These are phyloP conservation scores for Coemansia erecta DNA, from an alignment of 192 early-diverging fungal genomes.

Conservation along the genomic window DNA sequence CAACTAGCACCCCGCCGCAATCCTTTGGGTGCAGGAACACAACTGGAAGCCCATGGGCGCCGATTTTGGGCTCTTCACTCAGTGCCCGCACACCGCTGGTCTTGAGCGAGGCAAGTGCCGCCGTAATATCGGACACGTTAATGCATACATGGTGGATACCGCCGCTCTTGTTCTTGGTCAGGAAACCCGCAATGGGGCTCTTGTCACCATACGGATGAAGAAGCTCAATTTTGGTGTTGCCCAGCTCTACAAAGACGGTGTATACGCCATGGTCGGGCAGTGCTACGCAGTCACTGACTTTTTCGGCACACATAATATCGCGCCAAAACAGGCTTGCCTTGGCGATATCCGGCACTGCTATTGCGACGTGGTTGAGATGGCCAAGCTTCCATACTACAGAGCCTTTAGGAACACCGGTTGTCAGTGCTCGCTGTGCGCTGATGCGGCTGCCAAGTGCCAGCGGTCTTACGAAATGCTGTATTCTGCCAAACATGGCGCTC, in stretches of 20 bases:
- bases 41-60: conserved; percentile 76
- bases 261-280: conserved; percentile 82
- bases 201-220: conserved; percentile 72
- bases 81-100: conserved; percentile 63
- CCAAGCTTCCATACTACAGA: conserved; percentile 68
- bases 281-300: conserved; percentile 67
- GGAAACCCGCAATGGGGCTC: conserved; percentile 74
- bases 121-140: conserved; percentile 68
- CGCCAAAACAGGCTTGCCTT: conserved; percentile 69
- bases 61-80: conserved; percentile 74
- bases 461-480: neutral
- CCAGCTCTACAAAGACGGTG: conserved; percentile 82
- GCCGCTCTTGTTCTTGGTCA: conserved; percentile 76
- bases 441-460: neutral
- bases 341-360: conserved; percentile 74
- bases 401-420: conserved; percentile 13
- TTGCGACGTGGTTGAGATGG: conserved; percentile 77
- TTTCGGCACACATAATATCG: conserved; percentile 62
- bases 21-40: conserved; percentile 83
- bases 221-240: conserved; percentile 85
- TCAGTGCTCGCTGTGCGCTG: conserved; percentile 15
- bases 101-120: conserved; percentile 66
- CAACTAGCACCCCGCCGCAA: conserved; percentile 78
- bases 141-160: conserved; percentile 86
- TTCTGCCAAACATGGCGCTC: neutral